phyloP scores from a whole-genome alignment of 371 early-diverging fungal species.

The Mortierella polycephala region DNA sequence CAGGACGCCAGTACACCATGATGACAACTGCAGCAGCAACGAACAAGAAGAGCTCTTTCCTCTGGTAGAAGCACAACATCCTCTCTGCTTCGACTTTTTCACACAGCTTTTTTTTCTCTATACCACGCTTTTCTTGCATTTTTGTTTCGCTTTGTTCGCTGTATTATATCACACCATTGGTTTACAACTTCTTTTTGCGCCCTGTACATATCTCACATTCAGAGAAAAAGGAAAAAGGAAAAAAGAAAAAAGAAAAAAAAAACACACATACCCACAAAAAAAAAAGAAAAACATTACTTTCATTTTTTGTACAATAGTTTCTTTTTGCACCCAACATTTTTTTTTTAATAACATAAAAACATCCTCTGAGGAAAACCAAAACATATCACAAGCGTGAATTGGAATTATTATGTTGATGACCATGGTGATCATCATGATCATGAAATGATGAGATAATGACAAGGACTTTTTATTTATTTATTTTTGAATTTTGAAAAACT shows the following conservation, averaged over 20 bases:
- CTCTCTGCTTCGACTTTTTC: too few species aligned
- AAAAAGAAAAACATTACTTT: slow-evolving; percentile 9
- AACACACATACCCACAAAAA: neutral
- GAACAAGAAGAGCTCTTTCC: slow-evolving; percentile 42
- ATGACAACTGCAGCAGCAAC: neutral
- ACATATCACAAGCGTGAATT: too few species aligned
- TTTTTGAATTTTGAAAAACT: too few species aligned
- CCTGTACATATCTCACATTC: slow-evolving; percentile 26
- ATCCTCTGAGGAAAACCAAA: too few species aligned
- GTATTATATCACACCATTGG: slow-evolving; percentile 10
- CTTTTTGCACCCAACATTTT: neutral
- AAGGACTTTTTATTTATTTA: too few species aligned
- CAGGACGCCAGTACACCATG: slow-evolving; percentile 32
- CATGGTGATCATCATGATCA: too few species aligned
- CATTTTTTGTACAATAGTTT: slow-evolving; percentile 13
- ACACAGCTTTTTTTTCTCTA: too few species aligned
- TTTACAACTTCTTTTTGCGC: slow-evolving; percentile 3
- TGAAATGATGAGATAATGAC: too few species aligned
- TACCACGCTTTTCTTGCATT: too few species aligned
- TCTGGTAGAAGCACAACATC: slow-evolving; percentile 5
- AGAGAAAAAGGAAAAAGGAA: slow-evolving; percentile 1
- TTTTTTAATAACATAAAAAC: neutral
- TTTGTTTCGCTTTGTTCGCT: slow-evolving; percentile 1
- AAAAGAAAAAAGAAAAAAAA: neutral
- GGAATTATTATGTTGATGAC: too few species aligned